phyloP scores from a whole-genome alignment of 2,329 filamentous ascomycete genomes.

The Chaetomiaceae sp. region DNA sequence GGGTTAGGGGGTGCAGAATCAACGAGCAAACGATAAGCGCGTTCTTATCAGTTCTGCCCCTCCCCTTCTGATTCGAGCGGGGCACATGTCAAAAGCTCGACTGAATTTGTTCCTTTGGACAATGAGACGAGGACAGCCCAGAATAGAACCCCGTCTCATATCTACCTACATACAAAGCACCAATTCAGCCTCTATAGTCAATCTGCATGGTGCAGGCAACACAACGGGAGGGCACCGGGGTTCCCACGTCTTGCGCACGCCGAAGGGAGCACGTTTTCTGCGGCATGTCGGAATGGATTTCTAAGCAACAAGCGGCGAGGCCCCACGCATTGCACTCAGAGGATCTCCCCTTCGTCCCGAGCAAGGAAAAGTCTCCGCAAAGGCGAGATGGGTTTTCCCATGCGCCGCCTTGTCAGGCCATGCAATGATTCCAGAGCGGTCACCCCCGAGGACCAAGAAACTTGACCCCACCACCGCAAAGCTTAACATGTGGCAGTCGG shows the following conservation, averaged over 20 bases:
- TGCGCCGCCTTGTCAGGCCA: background rate
- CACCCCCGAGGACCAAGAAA: conserved; percentile 2
- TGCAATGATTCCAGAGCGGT: background rate
- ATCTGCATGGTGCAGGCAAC: background rate
- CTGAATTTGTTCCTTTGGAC: background rate
- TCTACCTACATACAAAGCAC: background rate
- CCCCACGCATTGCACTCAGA: background rate
- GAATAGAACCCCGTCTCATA: background rate
- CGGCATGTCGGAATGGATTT: conserved; percentile 11
- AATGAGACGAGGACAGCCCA: background rate
- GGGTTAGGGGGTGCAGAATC: background rate
- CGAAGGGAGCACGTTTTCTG: conserved; percentile 16
- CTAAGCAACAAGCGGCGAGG: conserved; percentile 9
- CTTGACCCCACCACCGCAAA: conserved; percentile 1
- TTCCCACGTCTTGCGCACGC: background rate
- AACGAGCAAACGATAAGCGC: no score
- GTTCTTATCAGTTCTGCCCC: conserved; percentile 2
- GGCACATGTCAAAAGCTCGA: background rate
- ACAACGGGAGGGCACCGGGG: no score
- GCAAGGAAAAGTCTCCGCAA: background rate
- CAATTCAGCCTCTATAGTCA: background rate
- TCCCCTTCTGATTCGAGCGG: background rate
- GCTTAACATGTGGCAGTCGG: no score
- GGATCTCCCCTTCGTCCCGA: background rate
- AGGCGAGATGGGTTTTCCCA: conserved; percentile 2